Conservation (phyloP, 441 rosid species). For the Eruca vesicaria region DNA sequence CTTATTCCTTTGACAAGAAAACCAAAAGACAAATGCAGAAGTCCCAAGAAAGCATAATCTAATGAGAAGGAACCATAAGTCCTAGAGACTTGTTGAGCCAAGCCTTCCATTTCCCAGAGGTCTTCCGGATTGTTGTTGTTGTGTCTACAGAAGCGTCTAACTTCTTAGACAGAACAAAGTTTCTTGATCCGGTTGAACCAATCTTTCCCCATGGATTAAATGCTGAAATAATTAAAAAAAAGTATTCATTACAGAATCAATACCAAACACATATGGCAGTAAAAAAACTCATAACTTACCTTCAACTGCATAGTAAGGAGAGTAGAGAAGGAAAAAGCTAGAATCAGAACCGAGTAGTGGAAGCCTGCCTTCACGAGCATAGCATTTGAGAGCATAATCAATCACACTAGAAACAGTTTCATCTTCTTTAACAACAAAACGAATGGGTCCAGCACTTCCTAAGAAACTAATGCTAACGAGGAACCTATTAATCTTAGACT, state of each 20-base stretch:
- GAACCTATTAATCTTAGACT: conserved; percentile 55
- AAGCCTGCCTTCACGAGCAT: conserved; percentile 84
- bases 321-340: conserved; percentile 65
- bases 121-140: background rate
- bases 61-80: conserved; percentile 7
- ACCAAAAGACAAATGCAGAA: background rate
- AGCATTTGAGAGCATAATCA: conserved; percentile 64
- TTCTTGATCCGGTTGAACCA: conserved; percentile 40
- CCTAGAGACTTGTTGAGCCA: conserved; percentile 13
- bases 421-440: conserved; percentile 74
- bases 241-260: background rate
- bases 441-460: conserved; percentile 94
- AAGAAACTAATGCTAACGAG: conserved; percentile 67
- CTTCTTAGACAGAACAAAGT: background rate
- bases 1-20: background rate
- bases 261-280: background rate
- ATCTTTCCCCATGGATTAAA: conserved; percentile 68
- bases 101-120: background rate
- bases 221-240: conserved; percentile 41
- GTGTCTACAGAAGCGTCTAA: background rate
- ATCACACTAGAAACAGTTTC: conserved; percentile 67
- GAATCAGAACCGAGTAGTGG: conserved; percentile 77
- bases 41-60: background rate
- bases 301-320: conserved; percentile 51
- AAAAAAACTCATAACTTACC: conserved; percentile 33